A percentile compares a stretch with the other conserved stretches of the same genome.
These are phyloP conservation scores for Penicillium sp. DNA, from an alignment of 2,329 filamentous ascomycete genomes.

Conservation along the genomic window DNA sequence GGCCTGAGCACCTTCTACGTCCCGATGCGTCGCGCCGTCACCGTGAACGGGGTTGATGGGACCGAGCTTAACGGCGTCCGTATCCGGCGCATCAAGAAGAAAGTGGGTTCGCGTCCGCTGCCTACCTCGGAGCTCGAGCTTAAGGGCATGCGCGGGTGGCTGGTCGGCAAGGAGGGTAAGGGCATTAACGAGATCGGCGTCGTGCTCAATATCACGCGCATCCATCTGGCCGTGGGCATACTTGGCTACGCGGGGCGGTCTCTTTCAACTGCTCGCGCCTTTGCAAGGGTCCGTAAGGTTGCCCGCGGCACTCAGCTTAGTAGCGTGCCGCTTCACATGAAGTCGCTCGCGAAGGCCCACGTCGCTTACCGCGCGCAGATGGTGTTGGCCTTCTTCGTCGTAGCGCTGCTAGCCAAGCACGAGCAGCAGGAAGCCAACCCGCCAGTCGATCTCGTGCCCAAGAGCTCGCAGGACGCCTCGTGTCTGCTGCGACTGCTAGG, in stretches of 20 bases:
- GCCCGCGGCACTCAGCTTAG: background rate
- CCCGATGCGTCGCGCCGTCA: background rate
- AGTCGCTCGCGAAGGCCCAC: background rate
- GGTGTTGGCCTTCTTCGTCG: background rate
- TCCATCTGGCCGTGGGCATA: background rate
- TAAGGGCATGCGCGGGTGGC: background rate
- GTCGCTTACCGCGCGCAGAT: background rate
- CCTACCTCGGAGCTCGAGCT: background rate
- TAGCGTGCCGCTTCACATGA: background rate
- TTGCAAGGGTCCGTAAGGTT: background rate
- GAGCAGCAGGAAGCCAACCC: background rate
- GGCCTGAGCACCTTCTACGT: background rate
- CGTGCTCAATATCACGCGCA: background rate
- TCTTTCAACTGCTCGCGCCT: background rate
- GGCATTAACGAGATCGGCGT: background rate
- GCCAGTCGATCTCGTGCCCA: background rate
- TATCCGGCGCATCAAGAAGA: background rate
- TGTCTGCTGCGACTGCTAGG: background rate
- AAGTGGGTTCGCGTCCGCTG: background rate
- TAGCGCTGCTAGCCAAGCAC: background rate
- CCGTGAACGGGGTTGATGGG: background rate
- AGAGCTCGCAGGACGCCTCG: background rate
- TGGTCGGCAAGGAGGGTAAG: background rate
- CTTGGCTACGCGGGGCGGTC: background rate
- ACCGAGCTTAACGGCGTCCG: background rate